Percentiles rank a stretch among this genome's conserved stretches.
These are phyloP conservation scores for Letharia lupina DNA, from an alignment of 495 filamentous ascomycete genomes.

Conservation along the genomic window DNA sequence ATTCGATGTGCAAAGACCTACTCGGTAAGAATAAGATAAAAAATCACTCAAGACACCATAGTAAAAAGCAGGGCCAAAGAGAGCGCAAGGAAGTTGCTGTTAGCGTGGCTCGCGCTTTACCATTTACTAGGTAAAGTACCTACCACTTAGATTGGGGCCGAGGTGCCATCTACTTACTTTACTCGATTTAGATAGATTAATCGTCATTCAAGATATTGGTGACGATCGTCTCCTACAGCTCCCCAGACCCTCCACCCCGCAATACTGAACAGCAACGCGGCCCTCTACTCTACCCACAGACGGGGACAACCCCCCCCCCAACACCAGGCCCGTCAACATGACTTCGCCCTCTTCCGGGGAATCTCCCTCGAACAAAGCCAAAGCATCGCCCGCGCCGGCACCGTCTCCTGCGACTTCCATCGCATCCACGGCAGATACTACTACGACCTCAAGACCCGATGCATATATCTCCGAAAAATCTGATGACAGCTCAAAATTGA, in stretches of 20 bases:
- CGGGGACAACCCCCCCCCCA: background rate
- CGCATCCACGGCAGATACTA: slow-evolving; percentile 26
- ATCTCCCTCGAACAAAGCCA: slow-evolving; percentile 12
- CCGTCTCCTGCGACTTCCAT: slow-evolving; percentile 28
- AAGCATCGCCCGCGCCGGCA: slow-evolving; percentile 24
- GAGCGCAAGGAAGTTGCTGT: background rate
- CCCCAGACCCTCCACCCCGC: background rate
- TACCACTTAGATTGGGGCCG: too few species aligned
- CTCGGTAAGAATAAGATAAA: too few species aligned
- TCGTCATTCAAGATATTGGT: background rate
- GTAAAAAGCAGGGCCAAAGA: too few species aligned
- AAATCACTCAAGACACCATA: too few species aligned
- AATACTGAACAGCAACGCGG: background rate
- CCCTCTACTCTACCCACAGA: background rate
- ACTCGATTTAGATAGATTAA: background rate
- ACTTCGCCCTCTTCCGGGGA: slow-evolving; percentile 22
- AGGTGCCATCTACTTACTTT: background rate
- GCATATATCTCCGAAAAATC: slow-evolving; percentile 49
- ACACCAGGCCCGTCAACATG: slow-evolving; percentile 17
- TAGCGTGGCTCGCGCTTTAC: background rate
- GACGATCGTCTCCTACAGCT: background rate
- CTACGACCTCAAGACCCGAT: slow-evolving; percentile 25
- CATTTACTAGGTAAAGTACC: background rate
- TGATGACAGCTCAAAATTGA: slow-evolving; percentile 76
- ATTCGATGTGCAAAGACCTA: too few species aligned